phyloP scores from a whole-genome alignment of 1,284 basidiomycete genomes.

The Rhizopogon hawkerae region DNA sequence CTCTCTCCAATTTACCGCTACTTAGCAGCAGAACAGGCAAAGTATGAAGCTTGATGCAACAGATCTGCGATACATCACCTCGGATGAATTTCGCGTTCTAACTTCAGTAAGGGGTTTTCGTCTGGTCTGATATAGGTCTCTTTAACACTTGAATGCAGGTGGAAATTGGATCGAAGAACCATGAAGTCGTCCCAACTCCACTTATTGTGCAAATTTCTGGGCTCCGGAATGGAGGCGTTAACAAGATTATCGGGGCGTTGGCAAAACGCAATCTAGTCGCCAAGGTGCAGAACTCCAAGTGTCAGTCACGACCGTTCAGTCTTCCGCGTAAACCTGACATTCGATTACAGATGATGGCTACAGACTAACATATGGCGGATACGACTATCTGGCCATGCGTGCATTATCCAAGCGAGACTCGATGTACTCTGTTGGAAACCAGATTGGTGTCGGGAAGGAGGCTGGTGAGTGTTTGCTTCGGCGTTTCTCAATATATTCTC shows the following conservation, averaged over 20 bases:
- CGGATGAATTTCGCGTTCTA: slow-evolving; percentile 91
- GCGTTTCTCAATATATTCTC: background rate
- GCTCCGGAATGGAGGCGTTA: slow-evolving; percentile 84
- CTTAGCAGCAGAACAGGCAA: background rate
- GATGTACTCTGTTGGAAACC: slow-evolving; percentile 86
- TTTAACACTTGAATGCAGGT: slow-evolving; percentile 41
- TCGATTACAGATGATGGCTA: slow-evolving; percentile 82
- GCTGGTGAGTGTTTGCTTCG: slow-evolving; percentile 48
- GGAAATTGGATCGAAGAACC: slow-evolving; percentile 98
- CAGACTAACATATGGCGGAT: slow-evolving; percentile 93
- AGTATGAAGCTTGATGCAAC: slow-evolving; percentile 91
- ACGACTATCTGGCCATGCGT: slow-evolving; percentile 92
- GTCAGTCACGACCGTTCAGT: slow-evolving; percentile 36
- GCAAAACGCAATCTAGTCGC: slow-evolving; percentile 90
- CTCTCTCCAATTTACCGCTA: background rate
- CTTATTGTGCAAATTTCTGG: slow-evolving; percentile 91
- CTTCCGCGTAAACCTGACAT: slow-evolving; percentile 4
- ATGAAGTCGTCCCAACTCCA: slow-evolving; percentile 86
- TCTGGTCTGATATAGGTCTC: background rate
- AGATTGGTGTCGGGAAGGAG: slow-evolving; percentile 98
- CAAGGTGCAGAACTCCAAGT: slow-evolving; percentile 86
- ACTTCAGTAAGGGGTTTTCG: slow-evolving; percentile 62
- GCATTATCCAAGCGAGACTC: slow-evolving; percentile 87
- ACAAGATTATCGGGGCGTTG: slow-evolving; percentile 84
- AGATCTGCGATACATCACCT: slow-evolving; percentile 86